Base-by-base conservation (phyloP, 495 filamentous ascomycete species). In the Xylaria intraflava region DNA sequence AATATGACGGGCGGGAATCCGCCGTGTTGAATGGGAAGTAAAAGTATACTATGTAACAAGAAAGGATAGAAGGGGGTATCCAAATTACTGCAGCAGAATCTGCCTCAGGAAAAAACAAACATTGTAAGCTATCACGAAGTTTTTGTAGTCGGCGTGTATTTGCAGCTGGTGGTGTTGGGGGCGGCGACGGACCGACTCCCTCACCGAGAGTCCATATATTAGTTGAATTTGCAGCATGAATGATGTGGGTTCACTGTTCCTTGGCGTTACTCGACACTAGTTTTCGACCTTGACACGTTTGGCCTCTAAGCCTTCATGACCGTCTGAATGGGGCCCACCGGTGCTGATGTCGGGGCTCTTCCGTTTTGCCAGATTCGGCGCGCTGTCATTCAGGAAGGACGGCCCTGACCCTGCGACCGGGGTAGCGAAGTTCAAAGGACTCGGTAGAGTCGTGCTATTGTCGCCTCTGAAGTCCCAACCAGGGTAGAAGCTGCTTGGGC, bases 391-490 rank as follows among this genome's bases (percentile, higher is more conserved):
- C 30, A 83, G 64, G 60, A 90, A 89, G 48, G 81, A 81, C 5
- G 86, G 84, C 12, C 86, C 86, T 0, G 69, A 86, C 19, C 80
- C 78, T 1, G 82, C 82, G 6, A 95, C 80, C 16, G 93, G 93
- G 5, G 93, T 97, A 27, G 86, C 86, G 69, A 95, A 96, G 55
- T 87, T 94, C 41, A 96, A 70, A 9, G 93, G 93, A 66, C 89
- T 94, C 0, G 90, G 90, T 33, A 97, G 77, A 60, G 92, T 89
- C 61, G 88, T 92, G 61, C 75, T 84, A 51, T 89, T 86, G 39
- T 72, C 80, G 6, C 81, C 81, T 30, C 80, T 55, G 73, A 80
- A 69, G 51, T 84, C 82, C 93, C 91, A 96, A 56, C 96, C 91
- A 0, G 88, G 83, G 67, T 95, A 97, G 70, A 97, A 96, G 55